A percentile compares a stretch with the other conserved stretches of the same genome.
phyloP scores from a whole-genome alignment of 768 basidiomycete genomes.

The Kwoniella heveanensis region DNA sequence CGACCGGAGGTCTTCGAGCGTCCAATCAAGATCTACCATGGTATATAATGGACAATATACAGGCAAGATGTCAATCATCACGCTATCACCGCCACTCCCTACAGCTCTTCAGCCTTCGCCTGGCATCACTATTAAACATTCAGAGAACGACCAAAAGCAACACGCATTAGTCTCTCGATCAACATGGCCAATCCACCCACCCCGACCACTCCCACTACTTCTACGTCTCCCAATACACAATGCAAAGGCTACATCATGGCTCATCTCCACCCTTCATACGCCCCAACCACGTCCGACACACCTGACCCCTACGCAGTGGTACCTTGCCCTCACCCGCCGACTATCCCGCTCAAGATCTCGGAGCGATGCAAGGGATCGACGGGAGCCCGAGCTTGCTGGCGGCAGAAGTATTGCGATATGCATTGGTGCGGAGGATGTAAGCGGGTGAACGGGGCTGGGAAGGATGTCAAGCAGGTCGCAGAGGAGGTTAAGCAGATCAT shows the following conservation, averaged over 20 bases:
- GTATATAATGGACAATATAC: too few species aligned
- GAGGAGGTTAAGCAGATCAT: conserved; percentile 1
- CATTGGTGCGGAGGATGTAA: conserved; percentile 21
- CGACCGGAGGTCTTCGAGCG: too few species aligned
- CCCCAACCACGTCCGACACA: not conserved
- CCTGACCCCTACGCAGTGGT: conserved; percentile 10
- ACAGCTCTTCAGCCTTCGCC: not conserved
- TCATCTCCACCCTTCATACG: conserved; percentile 11
- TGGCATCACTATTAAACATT: too few species aligned
- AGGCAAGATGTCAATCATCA: not conserved
- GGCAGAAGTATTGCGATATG: conserved; percentile 14
- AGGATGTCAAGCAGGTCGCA: conserved; percentile 1
- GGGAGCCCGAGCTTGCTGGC: conserved; percentile 9
- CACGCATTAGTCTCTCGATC: not conserved
- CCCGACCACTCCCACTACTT: not conserved
- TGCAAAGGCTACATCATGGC: conserved; percentile 15
- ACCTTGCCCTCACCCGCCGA: conserved; percentile 2
- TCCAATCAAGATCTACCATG: too few species aligned
- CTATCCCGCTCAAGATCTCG: not conserved
- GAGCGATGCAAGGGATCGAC: conserved; percentile 6
- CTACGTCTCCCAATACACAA: conserved; percentile 5
- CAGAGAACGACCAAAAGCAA: too few species aligned
- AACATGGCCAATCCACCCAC: conserved; percentile 3
- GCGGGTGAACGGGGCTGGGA: conserved; percentile 9
- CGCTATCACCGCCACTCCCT: not conserved